Evolutionary conservation across 2,329 filamentous ascomycete genomes (phyloP), one percentile per base, ranked within the genome.

Genomic region (Diaporthe velutina): DNA sequence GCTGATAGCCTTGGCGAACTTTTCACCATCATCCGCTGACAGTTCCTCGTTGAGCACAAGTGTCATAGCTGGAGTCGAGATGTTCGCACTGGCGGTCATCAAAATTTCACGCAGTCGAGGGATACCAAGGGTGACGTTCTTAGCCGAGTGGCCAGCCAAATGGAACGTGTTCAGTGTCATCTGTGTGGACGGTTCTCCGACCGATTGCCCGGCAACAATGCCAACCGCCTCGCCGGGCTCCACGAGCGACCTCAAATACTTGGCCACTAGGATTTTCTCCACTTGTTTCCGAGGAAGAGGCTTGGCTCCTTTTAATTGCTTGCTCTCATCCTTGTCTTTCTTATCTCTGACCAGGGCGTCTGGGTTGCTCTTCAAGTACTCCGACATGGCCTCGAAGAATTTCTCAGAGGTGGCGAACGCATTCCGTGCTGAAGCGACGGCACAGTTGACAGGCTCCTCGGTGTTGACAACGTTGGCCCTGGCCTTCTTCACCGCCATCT

Each of bases 141-240:
- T 98, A 40, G 97, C 93, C 28, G 97, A 96, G 88, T 98, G 96
- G 81, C 97, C 97, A 84, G 97, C 97, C 90, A 99, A 94, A 90
- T 99, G 97, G 91, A 99, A 99, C 38, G 97, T 99, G 86, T 99
- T 99, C 73, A 99, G 87, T 10, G 97, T 99, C 97, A 99, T 99
- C 84, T 99, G 97, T 15, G 97, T 99, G 3, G 96, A 98, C 12
- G 97, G 97, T 82, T 99, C 97, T 82, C 97, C 97, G 55, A 99
- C 93, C 42, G 96, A 98, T 84, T 99, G 97, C 13, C 96, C 96
- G 68, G 97, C 97, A 75, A 99, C 95, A 77, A 99, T 97, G 78
- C 97, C 97, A 35, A 99, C 96, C 35, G 97, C 96, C 86, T 99
- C 97, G 60, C 97, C 97, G 38, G 97, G 95, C 80, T 99, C 96